Base-by-base conservation (phyloP, 768 basidiomycete species). In the Kondoa malvinella region DNA sequence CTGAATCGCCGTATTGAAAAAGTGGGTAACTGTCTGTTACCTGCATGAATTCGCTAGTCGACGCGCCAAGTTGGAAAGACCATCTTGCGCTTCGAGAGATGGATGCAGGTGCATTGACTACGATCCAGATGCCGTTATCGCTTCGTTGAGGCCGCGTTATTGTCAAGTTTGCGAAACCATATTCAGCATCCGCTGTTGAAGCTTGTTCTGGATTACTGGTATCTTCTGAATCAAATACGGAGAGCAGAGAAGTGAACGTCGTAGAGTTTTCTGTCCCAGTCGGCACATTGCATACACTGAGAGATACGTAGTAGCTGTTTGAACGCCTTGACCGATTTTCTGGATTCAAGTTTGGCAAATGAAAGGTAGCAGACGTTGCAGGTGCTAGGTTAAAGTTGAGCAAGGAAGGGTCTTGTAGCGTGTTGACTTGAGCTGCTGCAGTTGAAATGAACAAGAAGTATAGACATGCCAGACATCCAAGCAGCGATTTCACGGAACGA, bases 51-150 rank as follows among this genome's bases (percentile, higher is more conserved):
- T 40, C 56, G 63, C 56, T 27, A 1, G 65, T 33, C 26, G 65
- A 27, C 17, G 72, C 61, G 3, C 68, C 69, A 12, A 74, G 67
- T 64, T 71, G 67, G 57, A 71, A 74, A 4, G 14, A 40, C 71
- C 71, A 72, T 0, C 2, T 25, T 4, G 29, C 66, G 21, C 21
- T 50, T 50, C 40, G 8, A 0, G 29, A 12, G 0, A 29, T 34
- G 8, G 31, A 33, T 3, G 64, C 32, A 21, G 72, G 70, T 27
- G 72, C 64, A n/a, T 40, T 62, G 8, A 73, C 67, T 4, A 40
- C 59, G 27, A 73, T 65, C 67, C 67, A 71, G 15, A 66, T 21
- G 3, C 70, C 70, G 26, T 59, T 66, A 1, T 57, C 3, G 12
- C 2, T 8, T 26, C n/a, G 1, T 14, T 27, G 30, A 3, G 30